A percentile compares a stretch with the other conserved stretches of the same genome.
These are phyloP conservation scores for Flaveria bidentis DNA, from an alignment of 129 eudicot species.

Conservation along the genomic window DNA sequence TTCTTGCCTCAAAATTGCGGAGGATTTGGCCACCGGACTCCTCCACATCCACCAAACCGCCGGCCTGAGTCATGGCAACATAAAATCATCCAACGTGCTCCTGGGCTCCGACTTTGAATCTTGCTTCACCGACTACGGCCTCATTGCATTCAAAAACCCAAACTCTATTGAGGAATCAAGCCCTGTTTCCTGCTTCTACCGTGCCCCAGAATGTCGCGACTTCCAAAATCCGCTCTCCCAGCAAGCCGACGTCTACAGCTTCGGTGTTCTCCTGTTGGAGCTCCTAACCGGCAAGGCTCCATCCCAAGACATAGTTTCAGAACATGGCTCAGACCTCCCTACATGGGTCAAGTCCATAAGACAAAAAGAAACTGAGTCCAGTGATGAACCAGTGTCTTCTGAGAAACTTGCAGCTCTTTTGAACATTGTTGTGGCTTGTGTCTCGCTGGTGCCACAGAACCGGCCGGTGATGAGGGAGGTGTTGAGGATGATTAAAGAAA, in stretches of 20 bases:
- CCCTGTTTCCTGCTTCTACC: slow-evolving; percentile 60
- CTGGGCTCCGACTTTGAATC: slow-evolving; percentile 87
- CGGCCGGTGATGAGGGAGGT: slow-evolving; percentile 74
- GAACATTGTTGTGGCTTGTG: slow-evolving; percentile 70
- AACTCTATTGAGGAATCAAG: slow-evolving; percentile 54
- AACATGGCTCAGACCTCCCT: slow-evolving; percentile 74
- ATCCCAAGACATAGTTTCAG: slow-evolving; percentile 68
- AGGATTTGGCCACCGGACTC: slow-evolving; percentile 80
- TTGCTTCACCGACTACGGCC: slow-evolving; percentile 80
- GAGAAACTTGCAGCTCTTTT: slow-evolving; percentile 69
- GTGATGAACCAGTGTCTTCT: slow-evolving; percentile 54
- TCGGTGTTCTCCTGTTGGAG: slow-evolving; percentile 71
- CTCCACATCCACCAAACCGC: slow-evolving; percentile 80
- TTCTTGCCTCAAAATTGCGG: slow-evolving; percentile 90
- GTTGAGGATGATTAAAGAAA: slow-evolving; percentile 72
- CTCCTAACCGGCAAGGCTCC: slow-evolving; percentile 84
- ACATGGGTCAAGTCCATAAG: slow-evolving; percentile 72
- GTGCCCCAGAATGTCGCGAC: slow-evolving; percentile 79
- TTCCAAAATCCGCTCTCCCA: slow-evolving; percentile 46
- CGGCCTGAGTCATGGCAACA: slow-evolving; percentile 68
- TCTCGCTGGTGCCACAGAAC: slow-evolving; percentile 48
- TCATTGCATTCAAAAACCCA: slow-evolving; percentile 56
- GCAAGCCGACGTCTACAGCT: slow-evolving; percentile 79
- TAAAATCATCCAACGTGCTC: slow-evolving; percentile 82
- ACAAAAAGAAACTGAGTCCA: slow-evolving; percentile 67